A percentile compares a stretch with the other conserved stretches of the same genome.
Evolutionary conservation across 257 asterid species (phyloP).

Genomic region (Gentiana straminea): DNA sequence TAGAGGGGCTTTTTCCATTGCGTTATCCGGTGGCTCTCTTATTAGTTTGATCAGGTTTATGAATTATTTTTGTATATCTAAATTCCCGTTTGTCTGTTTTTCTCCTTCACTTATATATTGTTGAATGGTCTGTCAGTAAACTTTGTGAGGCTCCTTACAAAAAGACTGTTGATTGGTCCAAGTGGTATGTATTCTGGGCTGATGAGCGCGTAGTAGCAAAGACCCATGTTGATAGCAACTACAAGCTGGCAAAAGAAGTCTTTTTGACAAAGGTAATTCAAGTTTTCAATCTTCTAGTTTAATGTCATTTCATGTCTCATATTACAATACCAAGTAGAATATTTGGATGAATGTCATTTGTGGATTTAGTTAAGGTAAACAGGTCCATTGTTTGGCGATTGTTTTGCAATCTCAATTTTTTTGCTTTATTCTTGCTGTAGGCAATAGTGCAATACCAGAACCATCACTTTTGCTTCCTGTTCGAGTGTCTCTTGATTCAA

Average conservation of each 20-base stretch:
- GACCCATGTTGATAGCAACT: slow-evolving; percentile 83
- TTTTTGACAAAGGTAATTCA: slow-evolving; percentile 70
- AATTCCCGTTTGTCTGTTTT: background rate
- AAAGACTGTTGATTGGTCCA: slow-evolving; percentile 94
- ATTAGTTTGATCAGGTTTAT: slow-evolving; percentile 60
- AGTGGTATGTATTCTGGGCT: slow-evolving; percentile 84
- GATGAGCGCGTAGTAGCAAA: slow-evolving; percentile 93
- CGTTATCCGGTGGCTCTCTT: slow-evolving; percentile 92
- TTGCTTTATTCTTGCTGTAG: no score
- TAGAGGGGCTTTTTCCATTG: slow-evolving; percentile 70
- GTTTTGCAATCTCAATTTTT: no score
- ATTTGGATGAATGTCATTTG: no score
- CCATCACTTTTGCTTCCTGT: no score
- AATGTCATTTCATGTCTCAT: no score
- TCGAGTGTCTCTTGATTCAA: no score
- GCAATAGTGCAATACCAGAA: no score
- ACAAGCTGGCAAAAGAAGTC: slow-evolving; percentile 73
- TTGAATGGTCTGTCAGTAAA: slow-evolving; percentile 38
- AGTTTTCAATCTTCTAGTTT: background rate
- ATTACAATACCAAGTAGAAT: no score
- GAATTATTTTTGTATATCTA: slow-evolving; percentile 4
- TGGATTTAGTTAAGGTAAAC: no score
- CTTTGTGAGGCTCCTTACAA: slow-evolving; percentile 83
- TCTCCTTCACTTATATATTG: background rate
- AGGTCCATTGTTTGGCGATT: no score